A percentile compares a stretch with the other conserved stretches of the same genome.
Conservation (phyloP, 441 rosid genomes). For the Pelargonium australe region DNA sequence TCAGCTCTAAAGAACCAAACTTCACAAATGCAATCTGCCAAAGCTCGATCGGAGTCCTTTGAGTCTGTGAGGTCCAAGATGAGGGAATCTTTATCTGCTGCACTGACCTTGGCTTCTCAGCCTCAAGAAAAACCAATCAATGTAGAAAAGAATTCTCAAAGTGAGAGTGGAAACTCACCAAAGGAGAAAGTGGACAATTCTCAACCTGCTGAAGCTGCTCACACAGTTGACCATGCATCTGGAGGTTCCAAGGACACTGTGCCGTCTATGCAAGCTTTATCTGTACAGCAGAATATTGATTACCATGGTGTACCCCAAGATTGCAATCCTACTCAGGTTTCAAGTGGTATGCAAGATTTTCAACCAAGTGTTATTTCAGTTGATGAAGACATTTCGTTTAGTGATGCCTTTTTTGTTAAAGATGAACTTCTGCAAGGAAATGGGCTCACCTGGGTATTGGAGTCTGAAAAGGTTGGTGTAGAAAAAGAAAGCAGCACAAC, state of each 20-base stretch:
- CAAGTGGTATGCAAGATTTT: slow-evolving; percentile 33
- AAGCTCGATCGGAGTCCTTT: slow-evolving; percentile 37
- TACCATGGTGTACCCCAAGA: slow-evolving; percentile 25
- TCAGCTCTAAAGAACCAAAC: slow-evolving; percentile 32
- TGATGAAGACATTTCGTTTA: slow-evolving; percentile 54
- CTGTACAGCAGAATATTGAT: slow-evolving; percentile 24
- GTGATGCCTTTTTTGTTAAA: slow-evolving; percentile 62
- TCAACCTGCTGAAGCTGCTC: slow-evolving; percentile 25
- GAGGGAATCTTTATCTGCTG: slow-evolving; percentile 75
- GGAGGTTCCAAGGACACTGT: slow-evolving; percentile 25
- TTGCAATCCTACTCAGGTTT: slow-evolving; percentile 20
- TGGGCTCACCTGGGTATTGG: slow-evolving; percentile 88
- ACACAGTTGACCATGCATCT: slow-evolving; percentile 15
- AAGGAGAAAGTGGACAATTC: slow-evolving; percentile 23
- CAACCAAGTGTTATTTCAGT: slow-evolving; percentile 39
- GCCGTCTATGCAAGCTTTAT: slow-evolving; percentile 22
- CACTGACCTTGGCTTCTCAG: slow-evolving; percentile 60
- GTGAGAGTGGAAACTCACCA: slow-evolving; percentile 23
- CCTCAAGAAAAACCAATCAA: slow-evolving; percentile 27
- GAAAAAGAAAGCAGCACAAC: slow-evolving; percentile 32
- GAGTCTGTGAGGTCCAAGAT: slow-evolving; percentile 83
- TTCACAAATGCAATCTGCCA: slow-evolving; percentile 36
- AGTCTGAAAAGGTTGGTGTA: slow-evolving; percentile 38
- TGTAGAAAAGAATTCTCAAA: slow-evolving; percentile 32
- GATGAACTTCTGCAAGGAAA: slow-evolving; percentile 97